Evolutionary conservation across 176 grass and related monocot genomes (phyloP).

Genomic region (Triticum aestivum): IWGSC_CS_RefSeq_v2.1 NC_057800.1:549893677-549894176

Average conservation of each 20-base stretch:
- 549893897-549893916: not conserved
- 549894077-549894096: not conserved
- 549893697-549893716: slow-evolving; percentile 75
- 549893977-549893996: not conserved
- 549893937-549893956: not conserved
- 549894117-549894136: not conserved
- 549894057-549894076: not conserved
- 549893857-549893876: not conserved
- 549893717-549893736: slow-evolving; percentile 92
- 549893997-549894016: not conserved
- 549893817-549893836: slow-evolving; percentile 91
- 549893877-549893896: not conserved
- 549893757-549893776: slow-evolving; percentile 86
- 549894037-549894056: not conserved
- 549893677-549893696: slow-evolving; percentile 64
- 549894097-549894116: slow-evolving; percentile 10
- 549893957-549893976: not conserved
- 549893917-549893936: not conserved
- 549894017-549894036: not conserved
- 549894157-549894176: not conserved
- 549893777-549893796: slow-evolving; percentile 89
- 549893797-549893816: slow-evolving; percentile 82
- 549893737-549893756: slow-evolving; percentile 88
- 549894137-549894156: not conserved
- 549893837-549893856: not conserved